Conservation (phyloP, 2,329 filamentous ascomycete genomes). For the Colletotrichum spinosum region DNA sequence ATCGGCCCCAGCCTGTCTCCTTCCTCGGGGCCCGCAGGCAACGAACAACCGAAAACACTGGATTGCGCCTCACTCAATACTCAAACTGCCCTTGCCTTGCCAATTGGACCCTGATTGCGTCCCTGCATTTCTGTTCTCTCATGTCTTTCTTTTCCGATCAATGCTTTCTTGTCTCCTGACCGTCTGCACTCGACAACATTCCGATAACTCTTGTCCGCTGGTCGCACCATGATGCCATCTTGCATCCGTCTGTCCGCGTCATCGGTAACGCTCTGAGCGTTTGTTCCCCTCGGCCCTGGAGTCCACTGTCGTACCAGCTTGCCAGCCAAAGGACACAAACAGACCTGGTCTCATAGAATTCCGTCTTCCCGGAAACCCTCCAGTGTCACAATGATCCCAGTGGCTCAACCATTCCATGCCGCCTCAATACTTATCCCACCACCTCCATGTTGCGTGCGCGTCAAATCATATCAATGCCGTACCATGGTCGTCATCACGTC, state of each 20-base stretch:
- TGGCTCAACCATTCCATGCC: neutral
- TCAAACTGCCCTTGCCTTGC: slow-evolving; percentile 7
- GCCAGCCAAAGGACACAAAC: too few species aligned
- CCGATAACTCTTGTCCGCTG: neutral
- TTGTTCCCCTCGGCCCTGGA: neutral
- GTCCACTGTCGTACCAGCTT: too few species aligned
- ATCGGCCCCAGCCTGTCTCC: neutral
- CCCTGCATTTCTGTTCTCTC: neutral
- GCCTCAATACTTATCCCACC: too few species aligned
- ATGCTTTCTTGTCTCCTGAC: neutral
- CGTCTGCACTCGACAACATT: too few species aligned
- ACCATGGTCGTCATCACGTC: neutral
- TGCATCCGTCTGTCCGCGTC: neutral
- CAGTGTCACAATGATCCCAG: too few species aligned
- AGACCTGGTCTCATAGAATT: neutral
- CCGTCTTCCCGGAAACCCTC: too few species aligned
- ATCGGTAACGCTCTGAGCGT: neutral
- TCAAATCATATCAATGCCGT: neutral
- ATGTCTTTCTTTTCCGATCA: neutral
- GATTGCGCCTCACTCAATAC: neutral
- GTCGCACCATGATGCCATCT: slow-evolving; percentile 24
- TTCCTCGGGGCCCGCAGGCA: neutral
- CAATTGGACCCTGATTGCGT: slow-evolving; percentile 23
- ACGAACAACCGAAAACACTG: neutral
- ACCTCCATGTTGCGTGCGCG: too few species aligned